A percentile compares a stretch with the other conserved stretches of the same genome.
These are phyloP conservation scores for Chrysosporium keratinophilum DNA, from an alignment of 2,329 filamentous ascomycete species.

Conservation along the genomic window DNA sequence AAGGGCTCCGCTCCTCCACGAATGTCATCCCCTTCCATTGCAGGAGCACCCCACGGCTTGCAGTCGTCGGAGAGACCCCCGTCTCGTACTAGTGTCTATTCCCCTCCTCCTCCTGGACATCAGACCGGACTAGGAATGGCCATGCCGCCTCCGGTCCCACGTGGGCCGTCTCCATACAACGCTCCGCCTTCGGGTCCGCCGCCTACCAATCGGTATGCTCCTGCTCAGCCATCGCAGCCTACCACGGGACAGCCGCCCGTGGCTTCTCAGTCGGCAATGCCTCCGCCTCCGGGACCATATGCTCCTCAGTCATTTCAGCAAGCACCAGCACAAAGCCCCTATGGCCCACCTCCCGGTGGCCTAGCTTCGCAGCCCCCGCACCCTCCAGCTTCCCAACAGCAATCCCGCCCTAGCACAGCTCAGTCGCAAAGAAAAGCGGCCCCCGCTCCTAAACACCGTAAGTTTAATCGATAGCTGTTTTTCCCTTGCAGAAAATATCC, in stretches of 20 bases:
- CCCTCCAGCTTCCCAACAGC: constrained; percentile 30
- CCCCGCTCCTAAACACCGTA: constrained; percentile 57
- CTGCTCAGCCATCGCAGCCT: constrained; percentile 48
- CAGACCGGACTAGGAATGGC: constrained; percentile 32
- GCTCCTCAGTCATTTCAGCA: constrained; percentile 42
- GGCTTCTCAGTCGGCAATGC: constrained; percentile 32
- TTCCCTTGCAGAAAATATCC: neutral
- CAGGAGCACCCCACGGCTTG: constrained; percentile 30
- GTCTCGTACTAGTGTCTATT: constrained; percentile 53
- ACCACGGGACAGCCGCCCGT: constrained; percentile 40
- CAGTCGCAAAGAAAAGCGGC: constrained; percentile 42
- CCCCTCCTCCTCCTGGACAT: constrained; percentile 45
- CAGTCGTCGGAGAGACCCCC: constrained; percentile 41
- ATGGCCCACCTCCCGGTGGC: constrained; percentile 35
- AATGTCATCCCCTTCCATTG: constrained; percentile 55
- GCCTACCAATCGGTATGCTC: constrained; percentile 66
- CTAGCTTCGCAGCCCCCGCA: constrained; percentile 21
- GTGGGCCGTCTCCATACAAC: constrained; percentile 78
- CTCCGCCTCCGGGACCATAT: constrained; percentile 47
- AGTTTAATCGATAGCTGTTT: constrained; percentile 26
- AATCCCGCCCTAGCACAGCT: constrained; percentile 41
- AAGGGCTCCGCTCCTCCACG: constrained; percentile 44
- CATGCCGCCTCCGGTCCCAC: constrained; percentile 48
- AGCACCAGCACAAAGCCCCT: constrained; percentile 32
- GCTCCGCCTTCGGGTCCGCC: constrained; percentile 60